A percentile compares a stretch with the other conserved stretches of the same genome.
Evolutionary conservation across 768 basidiomycete genomes (phyloP).

Genomic region (Naganishia randhawae): DNA sequence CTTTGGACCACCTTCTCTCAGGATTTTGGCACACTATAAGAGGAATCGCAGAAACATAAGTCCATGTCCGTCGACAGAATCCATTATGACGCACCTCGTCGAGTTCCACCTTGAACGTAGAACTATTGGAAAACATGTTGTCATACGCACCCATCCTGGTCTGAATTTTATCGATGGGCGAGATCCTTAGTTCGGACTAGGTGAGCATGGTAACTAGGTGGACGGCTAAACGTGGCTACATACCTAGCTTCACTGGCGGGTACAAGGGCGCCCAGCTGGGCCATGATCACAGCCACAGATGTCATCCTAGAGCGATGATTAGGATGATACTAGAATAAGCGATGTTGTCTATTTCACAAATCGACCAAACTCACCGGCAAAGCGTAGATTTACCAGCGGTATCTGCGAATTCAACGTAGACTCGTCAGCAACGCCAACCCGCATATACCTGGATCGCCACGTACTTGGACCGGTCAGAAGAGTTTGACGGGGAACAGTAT

Average conservation of each 20-base stretch:
- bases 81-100: slow-evolving; percentile 70
- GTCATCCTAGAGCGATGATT: slow-evolving; percentile 80
- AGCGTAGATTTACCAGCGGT: slow-evolving; percentile 69
- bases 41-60: slow-evolving; percentile 1
- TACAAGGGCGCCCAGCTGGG: slow-evolving; percentile 91
- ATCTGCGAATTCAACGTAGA: slow-evolving; percentile 4
- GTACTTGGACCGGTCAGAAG: slow-evolving; percentile 72
- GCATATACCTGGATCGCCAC: background rate
- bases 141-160: slow-evolving; percentile 99
- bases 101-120: slow-evolving; percentile 94
- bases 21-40: slow-evolving; percentile 72
- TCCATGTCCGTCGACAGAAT: background rate
- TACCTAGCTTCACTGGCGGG: slow-evolving; percentile 78
- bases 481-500: slow-evolving; percentile 64
- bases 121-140: slow-evolving; percentile 53
- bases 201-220: background rate
- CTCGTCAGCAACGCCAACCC: background rate
- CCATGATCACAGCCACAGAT: slow-evolving; percentile 83
- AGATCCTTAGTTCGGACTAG: slow-evolving; percentile 58
- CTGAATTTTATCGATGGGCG: slow-evolving; percentile 81
- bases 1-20: slow-evolving; percentile 86
- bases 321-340: too few species aligned
- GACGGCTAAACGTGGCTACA: slow-evolving; percentile 28
- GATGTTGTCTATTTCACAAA: slow-evolving; percentile 6
- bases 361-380: slow-evolving; percentile 4